Evolutionary conservation across 495 filamentous ascomycete genomes (phyloP), one percentile per base, ranked within the genome.

Genomic region (Bathelium albidoporum): DNA sequence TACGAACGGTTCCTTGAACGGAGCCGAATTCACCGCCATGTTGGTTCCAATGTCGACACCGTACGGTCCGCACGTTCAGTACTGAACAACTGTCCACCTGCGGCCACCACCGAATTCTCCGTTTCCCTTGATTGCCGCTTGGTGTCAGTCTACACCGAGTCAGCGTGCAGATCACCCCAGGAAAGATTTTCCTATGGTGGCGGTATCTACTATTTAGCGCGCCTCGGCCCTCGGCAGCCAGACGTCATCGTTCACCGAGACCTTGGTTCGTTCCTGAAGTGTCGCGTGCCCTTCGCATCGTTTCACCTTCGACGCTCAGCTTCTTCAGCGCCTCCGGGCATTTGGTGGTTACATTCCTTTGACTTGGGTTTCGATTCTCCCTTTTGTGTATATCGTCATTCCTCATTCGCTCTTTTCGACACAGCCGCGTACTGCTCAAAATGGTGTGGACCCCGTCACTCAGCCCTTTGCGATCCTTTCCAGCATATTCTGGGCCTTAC

Each of bases 401-500:
- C 5, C 14, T 14, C 5, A 39, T 39, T 39, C 34, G 34, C 34
- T 14, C 34, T 39, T 5, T 5, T 5, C 5, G 24, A 28, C 2
- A n/a, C 20, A 16, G 5, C 24, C 5, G 49, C 9, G 29, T 28
- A 9, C 0, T 3, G 9, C 24, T 49, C 4, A 11, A 55, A 20
- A 55, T 55, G 49, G 24, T 26, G 49, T 55, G 49, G 49, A 55
- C 12, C 20, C 14, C 44, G 5, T 49, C 44, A 22, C 9, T 49
- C 44, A 83, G 77, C 63, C 82, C 81, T 0, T 72, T 87, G 16
- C 88, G 87, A 2, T 66, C 76, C 2, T 90, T 93, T 64, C 84
- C 87, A 2, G 72, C 79, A 0, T 90, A 89, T 69, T 81, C 85
- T 0, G 89, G 89, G 0, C 87, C 86, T 0, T 85, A 89, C 74